Conservation (phyloP, 2,329 filamentous ascomycete species). For the Neofusicoccum parvum region DNA sequence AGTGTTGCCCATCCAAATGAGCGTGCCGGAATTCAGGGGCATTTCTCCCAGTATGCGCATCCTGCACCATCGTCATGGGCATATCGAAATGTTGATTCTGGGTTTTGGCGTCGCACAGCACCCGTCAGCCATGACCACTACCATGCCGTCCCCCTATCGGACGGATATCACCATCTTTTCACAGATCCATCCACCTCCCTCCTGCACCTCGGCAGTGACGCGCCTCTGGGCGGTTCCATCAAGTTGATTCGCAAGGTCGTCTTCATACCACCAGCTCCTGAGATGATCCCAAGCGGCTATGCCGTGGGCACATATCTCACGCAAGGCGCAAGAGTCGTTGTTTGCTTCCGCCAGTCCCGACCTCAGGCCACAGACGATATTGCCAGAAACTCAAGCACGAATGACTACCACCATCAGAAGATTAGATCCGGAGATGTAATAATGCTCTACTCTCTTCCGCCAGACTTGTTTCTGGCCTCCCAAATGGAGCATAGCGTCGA, state of each 20-base stretch:
- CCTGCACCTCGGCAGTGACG: slow-evolving; percentile 64
- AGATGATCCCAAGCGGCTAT: slow-evolving; percentile 55
- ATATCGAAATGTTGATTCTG: slow-evolving; percentile 27
- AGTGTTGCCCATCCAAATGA: slow-evolving; percentile 55
- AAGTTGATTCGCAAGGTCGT: slow-evolving; percentile 62
- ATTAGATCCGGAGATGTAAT: slow-evolving; percentile 20
- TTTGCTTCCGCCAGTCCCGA: slow-evolving; percentile 28
- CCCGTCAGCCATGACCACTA: slow-evolving; percentile 55
- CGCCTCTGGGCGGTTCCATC: slow-evolving; percentile 57
- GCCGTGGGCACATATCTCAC: slow-evolving; percentile 58
- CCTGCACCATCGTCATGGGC: slow-evolving; percentile 29
- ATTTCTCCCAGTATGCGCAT: slow-evolving; percentile 24
- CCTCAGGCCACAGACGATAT: slow-evolving; percentile 25
- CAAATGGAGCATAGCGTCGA: slow-evolving; percentile 30
- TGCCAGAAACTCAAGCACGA: slow-evolving; percentile 25
- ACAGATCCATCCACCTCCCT: slow-evolving; percentile 60
- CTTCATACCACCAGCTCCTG: slow-evolving; percentile 47
- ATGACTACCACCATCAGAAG: slow-evolving; percentile 38
- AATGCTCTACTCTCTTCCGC: slow-evolving; percentile 47
- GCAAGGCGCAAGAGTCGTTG: slow-evolving; percentile 62
- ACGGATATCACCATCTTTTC: slow-evolving; percentile 67
- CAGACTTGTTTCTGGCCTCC: slow-evolving; percentile 48
- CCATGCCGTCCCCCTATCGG: slow-evolving; percentile 64
- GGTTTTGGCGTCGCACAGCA: background rate
- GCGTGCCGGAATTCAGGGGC: slow-evolving; percentile 30